A percentile compares a stretch with the other conserved stretches of the same genome.
phyloP scores from a whole-genome alignment of 306 rosid genomes.

The Fagus crenata region DNA sequence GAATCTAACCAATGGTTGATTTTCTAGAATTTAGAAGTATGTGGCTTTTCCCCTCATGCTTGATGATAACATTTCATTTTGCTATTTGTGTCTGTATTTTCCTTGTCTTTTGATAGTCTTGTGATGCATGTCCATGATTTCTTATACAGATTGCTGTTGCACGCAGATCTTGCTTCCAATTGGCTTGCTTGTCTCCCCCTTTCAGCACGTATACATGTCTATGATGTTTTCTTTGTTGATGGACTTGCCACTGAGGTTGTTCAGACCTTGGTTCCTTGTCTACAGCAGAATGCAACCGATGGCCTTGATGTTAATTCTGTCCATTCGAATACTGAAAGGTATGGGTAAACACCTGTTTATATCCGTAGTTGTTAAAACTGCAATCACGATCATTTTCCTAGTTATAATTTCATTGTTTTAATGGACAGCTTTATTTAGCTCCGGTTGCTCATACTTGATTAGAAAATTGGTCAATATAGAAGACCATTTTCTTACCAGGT shows the following conservation, averaged over 20 bases:
- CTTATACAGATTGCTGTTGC: slow-evolving; percentile 31
- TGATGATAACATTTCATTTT: background rate
- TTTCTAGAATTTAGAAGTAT: background rate
- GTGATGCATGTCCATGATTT: slow-evolving; percentile 16
- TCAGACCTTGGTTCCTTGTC: slow-evolving; percentile 72
- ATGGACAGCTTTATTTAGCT: background rate
- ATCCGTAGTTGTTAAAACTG: background rate
- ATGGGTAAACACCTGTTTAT: background rate
- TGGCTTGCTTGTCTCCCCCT: slow-evolving; percentile 86
- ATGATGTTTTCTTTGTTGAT: slow-evolving; percentile 68
- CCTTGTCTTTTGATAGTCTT: background rate
- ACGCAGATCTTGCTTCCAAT: slow-evolving; percentile 80
- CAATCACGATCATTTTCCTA: background rate
- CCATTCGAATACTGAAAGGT: slow-evolving; percentile 76
- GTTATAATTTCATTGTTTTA: background rate
- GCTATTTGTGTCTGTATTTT: background rate
- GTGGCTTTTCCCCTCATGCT: background rate
- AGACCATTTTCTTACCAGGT: background rate
- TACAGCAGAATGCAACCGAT: slow-evolving; percentile 50
- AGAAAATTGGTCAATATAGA: background rate
- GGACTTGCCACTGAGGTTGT: slow-evolving; percentile 73
- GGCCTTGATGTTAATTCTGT: slow-evolving; percentile 55
- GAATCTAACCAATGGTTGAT: background rate
- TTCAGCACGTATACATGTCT: slow-evolving; percentile 63
- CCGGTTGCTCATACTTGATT: background rate